Evolutionary conservation across 2,329 filamentous ascomycete species (phyloP).

Genomic region (Alternaria sp.): DNA sequence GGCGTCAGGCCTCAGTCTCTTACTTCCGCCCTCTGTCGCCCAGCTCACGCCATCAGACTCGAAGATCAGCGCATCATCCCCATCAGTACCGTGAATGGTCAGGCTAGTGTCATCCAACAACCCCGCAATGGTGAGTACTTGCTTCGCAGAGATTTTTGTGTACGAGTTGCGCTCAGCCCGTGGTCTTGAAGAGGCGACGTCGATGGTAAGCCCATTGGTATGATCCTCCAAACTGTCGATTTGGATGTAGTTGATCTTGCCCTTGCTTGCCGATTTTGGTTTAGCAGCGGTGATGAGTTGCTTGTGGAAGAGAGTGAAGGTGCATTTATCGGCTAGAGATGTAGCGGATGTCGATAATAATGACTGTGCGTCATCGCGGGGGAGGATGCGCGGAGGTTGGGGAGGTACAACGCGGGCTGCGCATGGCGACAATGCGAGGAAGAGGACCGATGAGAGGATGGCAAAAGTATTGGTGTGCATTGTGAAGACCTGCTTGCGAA

Average conservation of each 20-base stretch:
- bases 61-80: conserved; percentile 14
- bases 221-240: conserved; percentile 22
- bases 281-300: conserved; percentile 6
- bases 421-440: conserved; percentile 3
- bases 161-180: conserved; percentile 22
- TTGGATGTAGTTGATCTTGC: conserved; percentile 22
- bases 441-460: conserved; percentile 10
- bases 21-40: conserved; percentile 4
- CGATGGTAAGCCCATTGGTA: conserved; percentile 21
- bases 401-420: conserved; percentile 5
- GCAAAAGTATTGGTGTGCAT: conserved; percentile 18
- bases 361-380: background rate
- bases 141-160: conserved; percentile 9
- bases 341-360: background rate
- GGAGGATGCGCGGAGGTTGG: conserved; percentile 9
- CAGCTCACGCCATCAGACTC: conserved; percentile 11
- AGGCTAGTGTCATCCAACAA: conserved; percentile 19
- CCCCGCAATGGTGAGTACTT: conserved; percentile 18
- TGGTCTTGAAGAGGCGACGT: conserved; percentile 21
- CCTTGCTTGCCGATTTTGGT: background rate
- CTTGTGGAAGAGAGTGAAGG: conserved; percentile 28
- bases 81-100: conserved; percentile 13
- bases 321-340: conserved; percentile 20
- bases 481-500: conserved; percentile 4
- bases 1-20: background rate